Evolutionary conservation across 2,329 filamentous ascomycete genomes (phyloP).

Genomic region (Botrytis deweyae): DNA sequence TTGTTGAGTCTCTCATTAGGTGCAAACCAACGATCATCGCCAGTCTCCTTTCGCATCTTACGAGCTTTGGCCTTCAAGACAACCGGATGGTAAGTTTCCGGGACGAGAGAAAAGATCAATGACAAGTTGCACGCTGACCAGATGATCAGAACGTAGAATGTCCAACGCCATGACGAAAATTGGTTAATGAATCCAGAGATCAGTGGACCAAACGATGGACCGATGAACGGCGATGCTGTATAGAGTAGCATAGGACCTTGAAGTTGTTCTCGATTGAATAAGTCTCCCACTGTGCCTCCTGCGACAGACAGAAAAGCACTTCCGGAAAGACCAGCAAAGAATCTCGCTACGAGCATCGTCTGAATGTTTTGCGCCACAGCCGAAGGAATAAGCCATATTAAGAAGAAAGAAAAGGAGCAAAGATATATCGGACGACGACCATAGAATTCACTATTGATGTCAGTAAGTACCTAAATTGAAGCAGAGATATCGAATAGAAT

Average conservation of each 20-base stretch:
- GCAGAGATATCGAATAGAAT: constrained; percentile 19
- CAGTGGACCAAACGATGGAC: constrained; percentile 59
- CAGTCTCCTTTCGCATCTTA: constrained; percentile 68
- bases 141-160: constrained; percentile 80
- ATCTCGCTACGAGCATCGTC: constrained; percentile 75
- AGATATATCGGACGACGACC: constrained; percentile 81
- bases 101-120: constrained; percentile 69
- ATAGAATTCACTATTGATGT: constrained; percentile 59
- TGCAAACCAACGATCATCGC: constrained; percentile 73
- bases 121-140: constrained; percentile 68
- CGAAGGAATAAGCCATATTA: constrained; percentile 78
- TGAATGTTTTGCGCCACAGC: constrained; percentile 79
- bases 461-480: constrained; percentile 4
- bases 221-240: constrained; percentile 62
- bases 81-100: constrained; percentile 83
- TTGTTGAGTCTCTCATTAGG: constrained; percentile 71
- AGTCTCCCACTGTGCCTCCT: constrained; percentile 80
- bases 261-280: constrained; percentile 68
- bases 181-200: constrained; percentile 82
- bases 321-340: constrained; percentile 72
- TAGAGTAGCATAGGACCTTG: constrained; percentile 83
- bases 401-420: constrained; percentile 68
- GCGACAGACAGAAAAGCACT: constrained; percentile 71
- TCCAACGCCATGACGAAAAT: constrained; percentile 73
- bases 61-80: constrained; percentile 71